Conservation (phyloP, 2,329 filamentous ascomycete species). For the Coniochaeta prunicola region DNA sequence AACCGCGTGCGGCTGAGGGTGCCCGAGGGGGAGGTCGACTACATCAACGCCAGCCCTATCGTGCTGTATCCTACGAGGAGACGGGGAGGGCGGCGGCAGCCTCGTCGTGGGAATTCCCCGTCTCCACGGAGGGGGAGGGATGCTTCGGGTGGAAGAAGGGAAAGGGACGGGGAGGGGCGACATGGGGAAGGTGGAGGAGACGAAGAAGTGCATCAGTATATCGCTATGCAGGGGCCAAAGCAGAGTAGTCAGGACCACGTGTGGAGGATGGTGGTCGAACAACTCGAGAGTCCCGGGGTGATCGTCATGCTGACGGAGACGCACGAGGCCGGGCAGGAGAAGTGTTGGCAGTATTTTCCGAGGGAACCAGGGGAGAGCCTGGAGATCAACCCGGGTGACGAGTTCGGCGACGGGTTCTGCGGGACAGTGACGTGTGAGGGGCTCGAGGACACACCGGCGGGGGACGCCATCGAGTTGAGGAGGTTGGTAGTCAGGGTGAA, state of each 20-base stretch:
- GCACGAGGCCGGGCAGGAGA: slow-evolving; percentile 67
- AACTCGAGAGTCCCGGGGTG: slow-evolving; percentile 63
- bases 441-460: slow-evolving; percentile 44
- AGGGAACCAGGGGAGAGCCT: slow-evolving; percentile 43
- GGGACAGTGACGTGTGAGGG: slow-evolving; percentile 63
- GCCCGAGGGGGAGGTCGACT: slow-evolving; percentile 64
- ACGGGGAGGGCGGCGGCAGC: too few relatives aligned
- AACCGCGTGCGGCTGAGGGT: slow-evolving; percentile 79
- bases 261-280: slow-evolving; percentile 93
- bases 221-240: slow-evolving; percentile 92
- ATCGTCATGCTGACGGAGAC: slow-evolving; percentile 94
- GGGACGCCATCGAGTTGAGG: slow-evolving; percentile 63
- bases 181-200: not conserved
- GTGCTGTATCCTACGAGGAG: slow-evolving; percentile 38
- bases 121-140: too few relatives aligned
- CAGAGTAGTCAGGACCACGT: slow-evolving; percentile 68
- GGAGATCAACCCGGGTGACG: slow-evolving; percentile 54
- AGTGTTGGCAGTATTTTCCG: slow-evolving; percentile 88
- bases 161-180: not conserved
- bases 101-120: too few relatives aligned
- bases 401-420: slow-evolving; percentile 59
- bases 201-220: slow-evolving; percentile 54
- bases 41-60: slow-evolving; percentile 77
- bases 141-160: not conserved
- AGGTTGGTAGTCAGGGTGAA: slow-evolving; percentile 55